A percentile compares a stretch with the other conserved stretches of the same genome.
Conservation (phyloP, 257 asterid species). For the Handroanthus guayacan region DNA sequence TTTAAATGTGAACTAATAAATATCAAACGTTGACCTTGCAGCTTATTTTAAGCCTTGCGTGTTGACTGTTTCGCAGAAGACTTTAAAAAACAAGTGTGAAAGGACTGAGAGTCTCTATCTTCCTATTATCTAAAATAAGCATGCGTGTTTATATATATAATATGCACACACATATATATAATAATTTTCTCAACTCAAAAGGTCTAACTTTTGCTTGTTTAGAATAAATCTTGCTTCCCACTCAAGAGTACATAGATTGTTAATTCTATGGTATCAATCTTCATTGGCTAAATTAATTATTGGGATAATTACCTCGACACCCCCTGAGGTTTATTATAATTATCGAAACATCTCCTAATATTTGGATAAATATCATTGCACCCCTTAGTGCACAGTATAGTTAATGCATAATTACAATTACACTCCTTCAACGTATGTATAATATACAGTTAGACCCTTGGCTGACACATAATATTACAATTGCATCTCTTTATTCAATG, state of each 20-base stretch:
- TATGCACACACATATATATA: neutral
- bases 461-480: too few relatives aligned
- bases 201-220: slow-evolving; percentile 11
- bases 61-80: slow-evolving; percentile 8
- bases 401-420: too few relatives aligned
- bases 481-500: too few relatives aligned
- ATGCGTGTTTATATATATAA: too few relatives aligned
- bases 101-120: slow-evolving; percentile 13
- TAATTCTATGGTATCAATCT: neutral
- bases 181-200: neutral
- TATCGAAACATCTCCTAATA: too few relatives aligned
- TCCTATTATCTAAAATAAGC: neutral
- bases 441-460: too few relatives aligned
- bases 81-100: neutral
- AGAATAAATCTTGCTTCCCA: neutral
- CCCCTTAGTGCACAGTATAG: too few relatives aligned
- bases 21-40: neutral
- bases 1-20: slow-evolving; percentile 19
- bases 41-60: neutral
- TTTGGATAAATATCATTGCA: too few relatives aligned
- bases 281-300: neutral
- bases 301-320: too few relatives aligned
- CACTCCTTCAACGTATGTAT: too few relatives aligned
- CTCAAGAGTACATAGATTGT: neutral
- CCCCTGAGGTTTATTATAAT: too few relatives aligned